Evolutionary conservation across 345 rosid species (phyloP).

Genomic region (Lumnitzera racemosa): DNA sequence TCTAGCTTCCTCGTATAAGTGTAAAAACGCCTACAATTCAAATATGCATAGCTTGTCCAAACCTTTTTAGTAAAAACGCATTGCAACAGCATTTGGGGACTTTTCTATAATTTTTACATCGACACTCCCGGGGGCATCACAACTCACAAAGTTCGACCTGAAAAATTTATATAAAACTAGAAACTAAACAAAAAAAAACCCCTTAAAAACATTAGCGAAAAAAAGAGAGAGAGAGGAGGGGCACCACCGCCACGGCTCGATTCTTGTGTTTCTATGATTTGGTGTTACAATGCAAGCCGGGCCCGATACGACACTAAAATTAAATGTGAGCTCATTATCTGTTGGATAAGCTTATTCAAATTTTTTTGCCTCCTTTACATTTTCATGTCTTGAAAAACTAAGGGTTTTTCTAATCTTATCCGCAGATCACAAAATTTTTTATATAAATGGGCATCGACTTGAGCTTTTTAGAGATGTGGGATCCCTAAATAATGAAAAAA

Average conservation of each 20-base stretch:
- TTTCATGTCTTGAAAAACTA: no score
- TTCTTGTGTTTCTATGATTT: background rate
- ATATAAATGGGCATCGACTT: no score
- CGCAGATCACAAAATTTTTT: no score
- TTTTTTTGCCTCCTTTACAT: background rate
- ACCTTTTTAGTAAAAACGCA: slow-evolving; percentile 10
- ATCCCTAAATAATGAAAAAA: no score
- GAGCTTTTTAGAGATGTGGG: no score
- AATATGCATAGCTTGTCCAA: slow-evolving; percentile 6
- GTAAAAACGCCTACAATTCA: background rate
- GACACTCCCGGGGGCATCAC: background rate
- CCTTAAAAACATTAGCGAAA: background rate
- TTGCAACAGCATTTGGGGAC: background rate
- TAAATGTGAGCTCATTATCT: slow-evolving; percentile 44
- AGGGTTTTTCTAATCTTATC: no score
- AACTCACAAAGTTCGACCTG: no score
- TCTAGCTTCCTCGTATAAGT: slow-evolving; percentile 1
- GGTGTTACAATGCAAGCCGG: slow-evolving; percentile 16
- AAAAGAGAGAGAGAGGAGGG: background rate
- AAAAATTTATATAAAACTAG: no score
- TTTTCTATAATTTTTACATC: slow-evolving; percentile 1
- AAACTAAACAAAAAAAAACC: no score
- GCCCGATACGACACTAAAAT: slow-evolving; percentile 63
- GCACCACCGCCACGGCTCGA: slow-evolving; percentile 1
- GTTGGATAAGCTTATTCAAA: no score